Conservation (phyloP, 805 yeast genomes). For the Ogataea corticis region DNA sequence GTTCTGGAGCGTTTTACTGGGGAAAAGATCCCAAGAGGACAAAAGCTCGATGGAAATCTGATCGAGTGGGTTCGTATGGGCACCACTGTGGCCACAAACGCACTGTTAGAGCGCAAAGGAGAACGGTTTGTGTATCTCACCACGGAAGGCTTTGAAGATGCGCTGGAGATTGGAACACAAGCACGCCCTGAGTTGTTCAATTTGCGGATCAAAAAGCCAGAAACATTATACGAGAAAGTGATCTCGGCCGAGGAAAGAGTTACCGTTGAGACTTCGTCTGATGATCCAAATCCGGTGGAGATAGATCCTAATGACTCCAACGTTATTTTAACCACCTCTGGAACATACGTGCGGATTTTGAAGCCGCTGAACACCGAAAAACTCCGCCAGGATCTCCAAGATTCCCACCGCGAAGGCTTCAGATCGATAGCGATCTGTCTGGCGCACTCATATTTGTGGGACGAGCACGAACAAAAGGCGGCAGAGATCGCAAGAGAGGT, state of each 20-base stretch:
- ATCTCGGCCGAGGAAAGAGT: conserved; percentile 23
- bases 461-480: conserved; percentile 38
- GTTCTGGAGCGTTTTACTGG: conserved; percentile 23
- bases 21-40: conserved; percentile 17
- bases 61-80: conserved; percentile 30
- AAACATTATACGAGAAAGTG: conserved; percentile 18
- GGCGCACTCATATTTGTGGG: conserved; percentile 38
- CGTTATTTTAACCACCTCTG: conserved; percentile 20
- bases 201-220: conserved; percentile 19
- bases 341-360: conserved; percentile 24
- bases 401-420: conserved; percentile 23
- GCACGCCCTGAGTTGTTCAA: conserved; percentile 29
- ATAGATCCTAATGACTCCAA: conserved; percentile 8
- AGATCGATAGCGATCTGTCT: conserved; percentile 36
- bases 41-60: conserved; percentile 18
- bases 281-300: conserved; percentile 23
- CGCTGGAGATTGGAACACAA: conserved; percentile 35
- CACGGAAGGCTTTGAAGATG: conserved; percentile 34
- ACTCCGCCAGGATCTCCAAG: conserved; percentile 20
- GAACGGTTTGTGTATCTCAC: conserved; percentile 24
- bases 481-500: conserved; percentile 36
- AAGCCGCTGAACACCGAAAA: conserved; percentile 25
- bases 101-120: conserved; percentile 25
- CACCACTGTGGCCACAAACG: conserved; percentile 30
- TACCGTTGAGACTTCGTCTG: conserved; percentile 28